Percentiles rank a stretch among this genome's conserved stretches.
These are phyloP conservation scores for Isatis tinctoria DNA, from an alignment of 345 rosid species.

Conservation along the genomic window DNA sequence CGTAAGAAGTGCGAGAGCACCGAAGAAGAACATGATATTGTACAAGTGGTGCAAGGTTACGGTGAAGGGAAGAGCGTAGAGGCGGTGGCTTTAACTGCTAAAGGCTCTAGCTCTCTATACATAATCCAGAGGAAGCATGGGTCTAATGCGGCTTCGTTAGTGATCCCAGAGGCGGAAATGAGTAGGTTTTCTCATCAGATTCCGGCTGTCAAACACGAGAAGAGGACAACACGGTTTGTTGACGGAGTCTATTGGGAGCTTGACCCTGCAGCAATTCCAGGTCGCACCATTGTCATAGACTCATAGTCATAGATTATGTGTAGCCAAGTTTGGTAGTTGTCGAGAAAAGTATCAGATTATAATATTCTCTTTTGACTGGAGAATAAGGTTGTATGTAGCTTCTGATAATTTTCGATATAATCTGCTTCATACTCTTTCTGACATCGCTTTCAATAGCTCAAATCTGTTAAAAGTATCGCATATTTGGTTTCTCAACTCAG, in stretches of 20 bases:
- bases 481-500: not conserved
- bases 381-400: not conserved
- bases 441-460: not conserved
- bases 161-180: conserved; percentile 35
- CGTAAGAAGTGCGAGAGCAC: conserved; percentile 36
- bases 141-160: conserved; percentile 17
- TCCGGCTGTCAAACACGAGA: conserved; percentile 34
- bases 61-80: conserved; percentile 17
- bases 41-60: conserved; percentile 46
- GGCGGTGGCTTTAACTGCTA: conserved; percentile 31
- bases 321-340: not conserved
- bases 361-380: not conserved
- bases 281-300: conserved; percentile 16
- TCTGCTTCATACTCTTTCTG: not conserved
- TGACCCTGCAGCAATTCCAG: conserved; percentile 45
- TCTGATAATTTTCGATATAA: not conserved
- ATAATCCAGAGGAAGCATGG: conserved; percentile 33
- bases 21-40: conserved; percentile 40
- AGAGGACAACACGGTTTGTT: conserved; percentile 22
- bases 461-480: not conserved
- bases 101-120: conserved; percentile 31
- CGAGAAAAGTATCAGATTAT: not conserved
- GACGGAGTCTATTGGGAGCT: conserved; percentile 41
- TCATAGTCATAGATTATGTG: not conserved
- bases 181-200: conserved; percentile 55